phyloP scores from a whole-genome alignment of 331 rosid species.

The Spiraea crenata region DNA sequence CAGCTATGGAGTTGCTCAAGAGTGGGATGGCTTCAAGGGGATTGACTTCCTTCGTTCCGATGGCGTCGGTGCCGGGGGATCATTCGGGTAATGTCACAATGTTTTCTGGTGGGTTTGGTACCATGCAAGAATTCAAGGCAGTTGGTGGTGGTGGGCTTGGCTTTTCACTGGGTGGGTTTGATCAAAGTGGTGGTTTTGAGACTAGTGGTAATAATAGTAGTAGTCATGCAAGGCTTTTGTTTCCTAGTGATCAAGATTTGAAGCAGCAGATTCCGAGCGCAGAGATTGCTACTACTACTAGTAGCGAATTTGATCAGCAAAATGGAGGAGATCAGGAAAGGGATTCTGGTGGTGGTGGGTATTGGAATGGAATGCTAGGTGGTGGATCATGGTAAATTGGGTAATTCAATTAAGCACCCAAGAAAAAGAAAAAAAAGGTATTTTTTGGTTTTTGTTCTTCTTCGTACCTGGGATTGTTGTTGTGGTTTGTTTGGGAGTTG shows the following conservation, averaged over 20 bases:
- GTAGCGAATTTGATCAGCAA: constrained; percentile 42
- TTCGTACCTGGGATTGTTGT: constrained; percentile 32
- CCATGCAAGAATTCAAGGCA: constrained; percentile 70
- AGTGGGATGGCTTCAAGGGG: constrained; percentile 67
- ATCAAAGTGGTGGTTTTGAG: neutral
- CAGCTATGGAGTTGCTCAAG: constrained; percentile 70
- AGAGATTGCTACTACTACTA: neutral
- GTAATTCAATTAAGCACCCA: neutral
- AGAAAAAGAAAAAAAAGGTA: constrained; percentile 15
- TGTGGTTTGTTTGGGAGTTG: constrained; percentile 32
- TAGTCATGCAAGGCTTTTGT: constrained; percentile 64
- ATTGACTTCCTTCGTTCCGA: constrained; percentile 56
- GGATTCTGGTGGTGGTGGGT: constrained; percentile 59
- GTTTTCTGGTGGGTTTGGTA: constrained; percentile 48
- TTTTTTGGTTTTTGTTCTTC: constrained; percentile 21
- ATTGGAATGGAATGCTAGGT: constrained; percentile 91
- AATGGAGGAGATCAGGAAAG: constrained; percentile 45
- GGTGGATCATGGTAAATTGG: constrained; percentile 82
- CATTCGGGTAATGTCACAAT: constrained; percentile 22
- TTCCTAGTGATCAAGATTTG: constrained; percentile 61
- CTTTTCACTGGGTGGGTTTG: constrained; percentile 66
- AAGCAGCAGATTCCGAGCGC: constrained; percentile 64
- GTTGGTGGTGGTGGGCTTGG: constrained; percentile 41
- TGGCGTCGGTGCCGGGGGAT: constrained; percentile 26
- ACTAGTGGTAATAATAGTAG: neutral